Evolutionary conservation across 352 stramenopile species (phyloP).

Genomic region (Globisporangium takayamanum): DNA sequence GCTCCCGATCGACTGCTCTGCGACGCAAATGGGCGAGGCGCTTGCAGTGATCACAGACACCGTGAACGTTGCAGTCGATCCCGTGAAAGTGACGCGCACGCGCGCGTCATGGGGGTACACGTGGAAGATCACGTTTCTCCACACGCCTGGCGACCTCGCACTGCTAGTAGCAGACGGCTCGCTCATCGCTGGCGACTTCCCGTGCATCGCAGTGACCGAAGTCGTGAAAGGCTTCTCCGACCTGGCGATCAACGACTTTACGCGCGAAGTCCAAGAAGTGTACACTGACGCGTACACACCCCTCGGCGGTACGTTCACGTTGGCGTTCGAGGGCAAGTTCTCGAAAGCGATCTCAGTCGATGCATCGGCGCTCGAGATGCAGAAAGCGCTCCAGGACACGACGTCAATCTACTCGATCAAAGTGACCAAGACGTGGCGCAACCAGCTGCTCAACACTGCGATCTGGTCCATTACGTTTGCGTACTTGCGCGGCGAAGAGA

Average conservation of each 20-base stretch:
- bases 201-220: constrained; percentile 76
- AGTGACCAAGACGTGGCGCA: constrained; percentile 40
- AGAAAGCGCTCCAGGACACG: constrained; percentile 61
- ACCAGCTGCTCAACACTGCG: constrained; percentile 41
- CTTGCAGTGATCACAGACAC: constrained; percentile 78
- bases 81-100: constrained; percentile 62
- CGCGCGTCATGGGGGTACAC: constrained; percentile 79
- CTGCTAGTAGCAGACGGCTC: constrained; percentile 75
- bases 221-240: constrained; percentile 72
- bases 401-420: constrained; percentile 85
- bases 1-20: constrained; percentile 67
- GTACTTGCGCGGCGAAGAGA: constrained; percentile 87
- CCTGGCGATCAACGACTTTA: constrained; percentile 90
- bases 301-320: constrained; percentile 77
- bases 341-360: constrained; percentile 66
- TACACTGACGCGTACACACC: constrained; percentile 46
- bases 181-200: constrained; percentile 85
- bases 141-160: constrained; percentile 85
- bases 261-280: constrained; percentile 91
- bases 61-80: constrained; percentile 59
- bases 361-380: constrained; percentile 83
- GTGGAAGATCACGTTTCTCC: constrained; percentile 91
- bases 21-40: constrained; percentile 60
- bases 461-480: constrained; percentile 94
- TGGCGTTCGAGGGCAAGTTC: constrained; percentile 88